A percentile compares a stretch with the other conserved stretches of the same genome.
phyloP scores from a whole-genome alignment of 768 basidiomycete genomes.

The Pulveroboletus ravenelii region DNA sequence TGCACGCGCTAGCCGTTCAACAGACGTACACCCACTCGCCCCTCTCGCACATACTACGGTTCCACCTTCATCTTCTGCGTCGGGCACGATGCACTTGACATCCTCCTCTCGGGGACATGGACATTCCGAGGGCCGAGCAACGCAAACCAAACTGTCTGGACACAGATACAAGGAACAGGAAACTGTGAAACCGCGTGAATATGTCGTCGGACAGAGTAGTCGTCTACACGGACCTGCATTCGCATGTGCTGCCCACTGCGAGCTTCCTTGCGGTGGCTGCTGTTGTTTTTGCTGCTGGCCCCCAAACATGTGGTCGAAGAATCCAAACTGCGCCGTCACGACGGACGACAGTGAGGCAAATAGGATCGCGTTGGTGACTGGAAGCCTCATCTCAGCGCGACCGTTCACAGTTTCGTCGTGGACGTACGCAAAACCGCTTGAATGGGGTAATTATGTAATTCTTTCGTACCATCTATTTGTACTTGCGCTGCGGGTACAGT shows the following conservation, averaged over 20 bases:
- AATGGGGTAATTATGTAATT: conserved; percentile 3
- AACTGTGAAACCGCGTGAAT: conserved; percentile 39
- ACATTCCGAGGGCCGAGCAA: conserved; percentile 47
- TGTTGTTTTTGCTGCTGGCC: conserved; percentile 49
- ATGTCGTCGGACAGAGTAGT: not conserved
- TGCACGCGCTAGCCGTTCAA: conserved; percentile 44
- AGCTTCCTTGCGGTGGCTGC: conserved; percentile 40
- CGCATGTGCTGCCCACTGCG: conserved; percentile 62
- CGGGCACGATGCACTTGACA: conserved; percentile 71
- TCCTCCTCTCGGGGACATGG: conserved; percentile 77
- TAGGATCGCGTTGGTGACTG: conserved; percentile 6
- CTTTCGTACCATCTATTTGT: not conserved
- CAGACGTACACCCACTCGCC: conserved; percentile 52
- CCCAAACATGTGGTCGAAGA: conserved; percentile 77
- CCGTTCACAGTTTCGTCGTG: not conserved
- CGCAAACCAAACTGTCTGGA: conserved; percentile 70
- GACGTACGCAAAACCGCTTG: not conserved
- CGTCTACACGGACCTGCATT: conserved; percentile 49
- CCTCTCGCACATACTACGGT: conserved; percentile 73
- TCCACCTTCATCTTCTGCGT: conserved; percentile 46
- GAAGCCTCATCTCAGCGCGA: conserved; percentile 13
- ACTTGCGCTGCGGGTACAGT: too few species aligned
- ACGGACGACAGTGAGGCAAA: conserved; percentile 26
- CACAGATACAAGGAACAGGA: conserved; percentile 73
- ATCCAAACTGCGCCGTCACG: conserved; percentile 65